Evolutionary conservation across 345 rosid species (phyloP), one percentile per base, ranked within the genome.

Genomic region (Arabidopsis thaliana): DNA sequence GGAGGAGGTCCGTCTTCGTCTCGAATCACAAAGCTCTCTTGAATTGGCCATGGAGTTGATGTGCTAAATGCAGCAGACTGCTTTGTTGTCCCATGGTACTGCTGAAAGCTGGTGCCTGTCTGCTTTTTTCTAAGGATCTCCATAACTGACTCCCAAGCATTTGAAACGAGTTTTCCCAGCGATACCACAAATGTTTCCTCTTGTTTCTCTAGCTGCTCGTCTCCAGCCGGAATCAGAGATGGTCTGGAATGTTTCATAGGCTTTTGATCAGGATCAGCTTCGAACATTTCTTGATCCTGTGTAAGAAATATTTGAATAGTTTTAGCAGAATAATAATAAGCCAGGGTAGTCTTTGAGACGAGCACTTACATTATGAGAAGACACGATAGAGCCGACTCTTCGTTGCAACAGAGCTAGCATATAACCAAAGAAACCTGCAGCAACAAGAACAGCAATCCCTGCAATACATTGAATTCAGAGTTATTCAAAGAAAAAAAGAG

Each of bases 391-490:
- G 55, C 93, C 88, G 70, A 89, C 88, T 72, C 96, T 84, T 28
- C 83, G 87, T 61, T 93, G 99, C 80, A 96, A 86, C 79, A 96
- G 81, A 51, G 99, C 98, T 41, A 96, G 80, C 99, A 96, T 93
- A 78, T 96, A 96, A 59, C 99, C 98, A 49, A 90, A 87, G 81
- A 90, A 86, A 69, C 97, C 98, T 71, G 98, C 99, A 20, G 92
- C 97, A 67, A 88, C n/a, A n/a, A 95, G 99, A 63, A 95, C 91
- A 1, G 89, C 98, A 82, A 90, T 72, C 60, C 97, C 99, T 95
- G 89, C 59, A 57, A 71, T 38, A 14, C 24, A 49, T 57, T 13
- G 72, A 45, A 24, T 11, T 48, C 40, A 40, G 48, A 40, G 46
- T 14, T 13, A 69, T 28, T 55, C 10, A 38, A 61, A 4, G 65